Evolutionary conservation across 768 basidiomycete species (phyloP).

Genomic region (Lentinula boryana): DNA sequence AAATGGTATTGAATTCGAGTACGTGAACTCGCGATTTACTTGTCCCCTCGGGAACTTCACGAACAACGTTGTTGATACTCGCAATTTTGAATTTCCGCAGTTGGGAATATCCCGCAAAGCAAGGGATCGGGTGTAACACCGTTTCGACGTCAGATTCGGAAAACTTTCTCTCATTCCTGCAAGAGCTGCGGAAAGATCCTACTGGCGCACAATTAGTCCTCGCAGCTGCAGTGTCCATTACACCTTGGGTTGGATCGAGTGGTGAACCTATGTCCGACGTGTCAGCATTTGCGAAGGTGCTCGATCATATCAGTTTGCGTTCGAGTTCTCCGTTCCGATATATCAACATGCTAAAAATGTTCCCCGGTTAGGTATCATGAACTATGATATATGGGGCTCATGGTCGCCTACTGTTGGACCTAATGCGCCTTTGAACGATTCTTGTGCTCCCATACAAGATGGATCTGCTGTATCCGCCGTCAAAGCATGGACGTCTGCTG

Average conservation of each 20-base stretch:
- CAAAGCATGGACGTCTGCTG: conserved; percentile 65
- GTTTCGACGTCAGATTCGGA: conserved; percentile 53
- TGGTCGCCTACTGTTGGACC: conserved; percentile 62
- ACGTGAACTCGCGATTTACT: conserved; percentile 14
- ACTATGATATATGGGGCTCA: conserved; percentile 44
- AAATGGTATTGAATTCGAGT: conserved; percentile 70
- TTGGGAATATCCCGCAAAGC: conserved; percentile 79
- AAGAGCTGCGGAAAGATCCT: conserved; percentile 54
- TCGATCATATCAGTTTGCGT: conserved; percentile 64
- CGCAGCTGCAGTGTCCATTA: conserved; percentile 63
- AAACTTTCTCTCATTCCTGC: conserved; percentile 76
- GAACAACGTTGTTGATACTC: background rate
- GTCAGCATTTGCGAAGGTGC: conserved; percentile 53
- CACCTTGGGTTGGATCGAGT: conserved; percentile 56
- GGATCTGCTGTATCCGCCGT: conserved; percentile 76
- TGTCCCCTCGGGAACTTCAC: no score
- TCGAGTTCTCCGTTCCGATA: conserved; percentile 11
- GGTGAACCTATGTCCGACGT: conserved; percentile 58
- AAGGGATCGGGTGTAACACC: conserved; percentile 68
- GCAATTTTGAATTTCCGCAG: conserved; percentile 16
- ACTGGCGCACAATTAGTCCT: conserved; percentile 55
- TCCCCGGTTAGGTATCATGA: conserved; percentile 44
- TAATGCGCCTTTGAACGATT: conserved; percentile 77
- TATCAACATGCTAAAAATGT: background rate
- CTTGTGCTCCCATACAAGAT: conserved; percentile 55